A percentile compares a stretch with the other conserved stretches of the same genome.
These are phyloP conservation scores for Trametes cubensis DNA, from an alignment of 768 basidiomycete genomes.

Conservation along the genomic window DNA sequence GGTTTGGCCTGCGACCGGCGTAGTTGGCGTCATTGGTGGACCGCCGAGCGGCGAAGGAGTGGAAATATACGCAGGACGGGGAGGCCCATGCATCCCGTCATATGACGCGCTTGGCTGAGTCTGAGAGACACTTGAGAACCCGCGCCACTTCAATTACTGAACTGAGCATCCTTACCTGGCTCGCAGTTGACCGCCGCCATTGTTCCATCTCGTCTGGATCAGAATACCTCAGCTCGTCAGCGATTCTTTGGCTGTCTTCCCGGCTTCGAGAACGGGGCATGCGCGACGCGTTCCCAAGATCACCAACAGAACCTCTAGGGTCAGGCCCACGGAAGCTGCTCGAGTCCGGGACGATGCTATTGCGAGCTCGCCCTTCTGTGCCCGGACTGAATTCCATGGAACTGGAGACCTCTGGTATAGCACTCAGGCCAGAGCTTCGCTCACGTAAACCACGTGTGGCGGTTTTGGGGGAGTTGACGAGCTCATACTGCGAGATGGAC, in stretches of 20 bases:
- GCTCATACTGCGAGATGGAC: constrained; percentile 31
- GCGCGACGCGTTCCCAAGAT: not conserved
- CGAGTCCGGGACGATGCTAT: constrained; percentile 25
- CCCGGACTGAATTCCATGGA: constrained; percentile 32
- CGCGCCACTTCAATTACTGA: not conserved
- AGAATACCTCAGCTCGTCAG: constrained; percentile 28
- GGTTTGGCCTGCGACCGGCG: constrained; percentile 5
- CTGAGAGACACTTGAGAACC: constrained; percentile 1
- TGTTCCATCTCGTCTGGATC: constrained; percentile 26
- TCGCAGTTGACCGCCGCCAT: constrained; percentile 25
- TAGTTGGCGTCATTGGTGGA: not conserved
- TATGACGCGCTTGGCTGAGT: constrained; percentile 17
- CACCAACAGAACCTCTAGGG: not conserved
- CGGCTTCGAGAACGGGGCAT: constrained; percentile 10
- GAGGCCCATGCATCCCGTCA: constrained; percentile 12
- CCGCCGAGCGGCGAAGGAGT: constrained; percentile 21
- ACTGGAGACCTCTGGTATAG: constrained; percentile 31
- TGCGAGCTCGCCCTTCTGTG: constrained; percentile 20
- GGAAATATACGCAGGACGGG: constrained; percentile 15
- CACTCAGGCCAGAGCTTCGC: constrained; percentile 26
- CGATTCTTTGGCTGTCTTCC: constrained; percentile 20
- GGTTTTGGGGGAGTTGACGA: constrained; percentile 24
- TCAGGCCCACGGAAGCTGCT: constrained; percentile 21
- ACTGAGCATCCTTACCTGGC: constrained; percentile 13
- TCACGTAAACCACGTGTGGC: constrained; percentile 20